Evolutionary conservation across 2,329 filamentous ascomycete genomes (phyloP).

Genomic region (Fusarium torreyae): DNA sequence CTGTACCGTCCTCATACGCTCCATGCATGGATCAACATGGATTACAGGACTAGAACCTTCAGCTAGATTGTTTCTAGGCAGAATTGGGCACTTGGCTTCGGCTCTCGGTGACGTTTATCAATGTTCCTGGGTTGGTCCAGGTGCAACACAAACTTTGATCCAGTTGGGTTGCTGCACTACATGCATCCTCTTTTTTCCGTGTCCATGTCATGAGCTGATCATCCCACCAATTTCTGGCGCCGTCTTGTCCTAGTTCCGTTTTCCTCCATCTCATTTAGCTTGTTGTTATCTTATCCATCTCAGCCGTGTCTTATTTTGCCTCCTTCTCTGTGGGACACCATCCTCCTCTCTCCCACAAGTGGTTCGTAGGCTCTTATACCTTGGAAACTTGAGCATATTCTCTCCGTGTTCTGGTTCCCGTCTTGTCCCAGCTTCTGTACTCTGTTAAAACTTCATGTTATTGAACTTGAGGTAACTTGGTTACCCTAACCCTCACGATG

Average conservation of each 20-base stretch:
- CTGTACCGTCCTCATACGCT: no score
- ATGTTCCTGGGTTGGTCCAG: conserved; percentile 11
- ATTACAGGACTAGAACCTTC: conserved; percentile 4
- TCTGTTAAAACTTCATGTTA: conserved; percentile 1
- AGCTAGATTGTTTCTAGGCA: conserved; percentile 4
- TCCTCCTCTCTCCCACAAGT: background rate
- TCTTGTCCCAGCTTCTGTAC: background rate
- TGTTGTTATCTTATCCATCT: conserved; percentile 23
- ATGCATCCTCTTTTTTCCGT: conserved; percentile 6
- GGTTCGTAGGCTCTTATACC: conserved; percentile 20
- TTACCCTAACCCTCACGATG: conserved; percentile 31
- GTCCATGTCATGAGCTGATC: conserved; percentile 22
- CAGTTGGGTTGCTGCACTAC: conserved; percentile 8
- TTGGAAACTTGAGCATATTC: conserved; percentile 3
- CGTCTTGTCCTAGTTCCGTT: background rate
- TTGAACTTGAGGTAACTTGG: conserved; percentile 22
- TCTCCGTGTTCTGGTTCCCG: background rate
- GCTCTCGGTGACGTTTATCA: conserved; percentile 18
- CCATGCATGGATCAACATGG: conserved; percentile 18
- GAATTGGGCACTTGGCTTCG: conserved; percentile 18
- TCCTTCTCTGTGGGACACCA: conserved; percentile 14
- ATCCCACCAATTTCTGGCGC: conserved; percentile 17
- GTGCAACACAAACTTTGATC: conserved; percentile 17
- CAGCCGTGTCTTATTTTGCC: conserved; percentile 1
- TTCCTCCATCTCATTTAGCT: conserved; percentile 30